These are phyloP conservation scores for Dioscorea cayenensis DNA, from an alignment of 116 monocot species.

Conservation along the genomic window DNA sequence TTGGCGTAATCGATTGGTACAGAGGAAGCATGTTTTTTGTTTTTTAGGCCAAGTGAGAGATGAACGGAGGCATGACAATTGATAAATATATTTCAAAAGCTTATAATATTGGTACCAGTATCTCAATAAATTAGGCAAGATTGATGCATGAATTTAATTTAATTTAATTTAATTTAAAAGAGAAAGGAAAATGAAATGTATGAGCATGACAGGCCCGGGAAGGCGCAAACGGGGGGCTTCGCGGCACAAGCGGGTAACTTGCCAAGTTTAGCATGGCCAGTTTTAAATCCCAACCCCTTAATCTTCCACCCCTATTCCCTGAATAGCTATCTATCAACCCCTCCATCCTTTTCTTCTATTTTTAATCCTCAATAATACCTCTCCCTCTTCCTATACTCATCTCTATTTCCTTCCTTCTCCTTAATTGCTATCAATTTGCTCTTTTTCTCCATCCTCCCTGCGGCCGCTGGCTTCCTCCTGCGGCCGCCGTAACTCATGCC, in stretches of 20 bases:
- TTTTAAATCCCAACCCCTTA: not conserved
- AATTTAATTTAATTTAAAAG: no score
- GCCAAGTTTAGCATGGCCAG: not conserved
- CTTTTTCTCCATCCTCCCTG: not conserved
- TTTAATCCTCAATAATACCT: not conserved
- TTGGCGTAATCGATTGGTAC: no score
- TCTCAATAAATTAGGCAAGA: no score
- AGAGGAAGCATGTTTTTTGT: no score
- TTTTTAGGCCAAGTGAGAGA: no score
- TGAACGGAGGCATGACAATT: no score
- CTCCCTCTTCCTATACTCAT: not conserved
- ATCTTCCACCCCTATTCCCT: not conserved
- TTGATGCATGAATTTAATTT: no score
- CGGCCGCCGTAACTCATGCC: not conserved
- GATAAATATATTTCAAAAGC: no score
- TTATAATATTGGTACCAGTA: no score
- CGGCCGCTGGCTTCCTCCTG: slow-evolving; percentile 1
- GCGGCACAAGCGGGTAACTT: not conserved
- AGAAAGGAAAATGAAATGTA: no score
- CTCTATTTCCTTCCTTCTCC: not conserved
- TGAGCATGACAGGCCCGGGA: not conserved
- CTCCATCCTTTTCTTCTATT: no score
- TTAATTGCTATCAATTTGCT: not conserved
- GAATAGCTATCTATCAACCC: not conserved
- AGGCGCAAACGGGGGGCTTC: not conserved